Evolutionary conservation across 1,139 yeast species (phyloP), one percentile per base, ranked within the genome.

Genomic region (Ogataea hybrid): DNA sequence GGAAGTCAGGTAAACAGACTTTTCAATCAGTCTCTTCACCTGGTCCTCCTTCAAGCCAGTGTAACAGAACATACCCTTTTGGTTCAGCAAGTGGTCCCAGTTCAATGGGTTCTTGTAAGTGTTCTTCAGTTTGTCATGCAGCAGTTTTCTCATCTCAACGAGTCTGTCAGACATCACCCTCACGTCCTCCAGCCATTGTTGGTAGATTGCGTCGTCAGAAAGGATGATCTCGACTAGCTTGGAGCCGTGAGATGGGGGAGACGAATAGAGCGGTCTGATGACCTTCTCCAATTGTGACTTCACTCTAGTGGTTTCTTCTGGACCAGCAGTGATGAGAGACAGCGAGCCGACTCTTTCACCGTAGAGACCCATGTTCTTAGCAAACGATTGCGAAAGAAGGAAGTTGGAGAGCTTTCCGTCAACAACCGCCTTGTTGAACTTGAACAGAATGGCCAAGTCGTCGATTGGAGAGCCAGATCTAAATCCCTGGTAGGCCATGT

Each of bases 281-380:
- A 86, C 77, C 58, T 75, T 77, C 65, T 86, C 81, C 60, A 85
- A 71, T 69, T 90, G 97, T 2, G 96, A 84, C 57, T 81, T 82
- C 49, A 87, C 74, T 32, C 68, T 64, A 15, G 62, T 63, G 27
- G 75, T 58, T 32, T 68, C 68, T 36, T 71, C 73, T 29, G 68
- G 60, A n/a, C 68, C 63, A 47, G 72, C 69, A 38, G 81, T 70
- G 44, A 82, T 68, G 37, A 83, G 68, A 39, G 87, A 84, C 41
- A 90, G 71, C n/a, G 95, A 86, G 10, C 97, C 97, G 36, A 89
- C 89, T 65, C 97, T 81, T 71, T 92, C 96, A 54, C 97, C 96
- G 65, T 92, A 89, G 47, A 90, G 77, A 25, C 98, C 98, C 92
- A 92, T 86, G 71, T 90, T 90, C 69, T 90, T 90, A 53, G 97